These are phyloP conservation scores for Nitzschia inconspicua DNA, from an alignment of 108 stramenopile genomes.

Conservation along the genomic window DNA sequence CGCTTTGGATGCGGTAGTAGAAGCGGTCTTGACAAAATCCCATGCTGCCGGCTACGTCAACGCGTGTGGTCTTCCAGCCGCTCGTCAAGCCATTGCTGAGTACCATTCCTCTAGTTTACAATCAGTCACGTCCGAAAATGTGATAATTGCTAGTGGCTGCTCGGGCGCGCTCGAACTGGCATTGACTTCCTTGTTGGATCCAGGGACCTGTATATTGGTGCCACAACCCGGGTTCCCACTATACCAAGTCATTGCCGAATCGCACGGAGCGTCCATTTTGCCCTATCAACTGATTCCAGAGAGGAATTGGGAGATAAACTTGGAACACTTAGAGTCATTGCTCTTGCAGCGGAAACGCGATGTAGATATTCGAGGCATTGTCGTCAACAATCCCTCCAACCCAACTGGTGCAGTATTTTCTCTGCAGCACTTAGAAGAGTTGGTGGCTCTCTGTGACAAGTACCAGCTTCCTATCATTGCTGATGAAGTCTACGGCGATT, in stretches of 20 bases:
- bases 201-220: slow-evolving; percentile 71
- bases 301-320: slow-evolving; percentile 76
- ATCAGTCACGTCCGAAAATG: slow-evolving; percentile 61
- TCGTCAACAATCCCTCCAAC: slow-evolving; percentile 94
- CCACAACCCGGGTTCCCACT: slow-evolving; percentile 88
- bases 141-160: slow-evolving; percentile 84
- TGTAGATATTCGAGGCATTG: slow-evolving; percentile 53
- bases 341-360: not conserved
- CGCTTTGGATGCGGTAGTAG: too few species aligned
- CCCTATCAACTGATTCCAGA: slow-evolving; percentile 73
- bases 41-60: slow-evolving; percentile 79
- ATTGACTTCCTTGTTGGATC: slow-evolving; percentile 65
- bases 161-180: slow-evolving; percentile 88
- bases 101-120: slow-evolving; percentile 34
- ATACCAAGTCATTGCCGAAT: slow-evolving; percentile 87
- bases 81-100: slow-evolving; percentile 74
- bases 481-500: slow-evolving; percentile 93
- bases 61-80: slow-evolving; percentile 64
- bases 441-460: slow-evolving; percentile 54
- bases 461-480: slow-evolving; percentile 74
- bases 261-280: slow-evolving; percentile 68
- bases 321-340: slow-evolving; percentile 61
- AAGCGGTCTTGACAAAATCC: too few species aligned
- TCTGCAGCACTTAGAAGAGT: slow-evolving; percentile 54
- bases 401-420: slow-evolving; percentile 89